Percentiles rank a stretch among this genome's conserved stretches.
phyloP scores from a whole-genome alignment of 768 basidiomycete species.

The Tylopilus rubrobrunneus region DNA sequence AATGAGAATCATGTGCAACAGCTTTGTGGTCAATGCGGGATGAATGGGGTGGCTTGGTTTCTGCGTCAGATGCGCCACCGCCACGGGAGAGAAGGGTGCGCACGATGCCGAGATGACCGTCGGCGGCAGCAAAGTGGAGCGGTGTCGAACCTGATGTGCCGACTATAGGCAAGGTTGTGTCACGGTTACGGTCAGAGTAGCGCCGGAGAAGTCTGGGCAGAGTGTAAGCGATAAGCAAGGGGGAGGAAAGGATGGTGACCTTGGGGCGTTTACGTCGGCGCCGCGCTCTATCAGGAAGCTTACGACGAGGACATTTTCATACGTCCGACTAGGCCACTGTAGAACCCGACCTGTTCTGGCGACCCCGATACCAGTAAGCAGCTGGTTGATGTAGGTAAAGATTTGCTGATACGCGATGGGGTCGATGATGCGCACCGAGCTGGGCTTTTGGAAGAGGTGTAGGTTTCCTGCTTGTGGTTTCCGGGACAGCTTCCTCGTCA shows the following conservation, averaged over 20 bases:
- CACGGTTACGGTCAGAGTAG: constrained; percentile 68
- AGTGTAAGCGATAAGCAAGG: constrained; percentile 8
- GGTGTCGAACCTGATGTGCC: constrained; percentile 89
- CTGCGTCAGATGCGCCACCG: constrained; percentile 38
- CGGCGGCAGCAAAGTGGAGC: constrained; percentile 95
- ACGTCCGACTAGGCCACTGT: constrained; percentile 50
- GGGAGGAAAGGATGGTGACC: constrained; percentile 44
- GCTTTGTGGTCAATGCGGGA: constrained; percentile 15
- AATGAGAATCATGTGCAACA: constrained; percentile 2
- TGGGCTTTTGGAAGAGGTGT: constrained; percentile 41
- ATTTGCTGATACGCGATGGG: constrained; percentile 62
- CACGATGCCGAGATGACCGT: constrained; percentile 80
- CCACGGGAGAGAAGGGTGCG: constrained; percentile 79
- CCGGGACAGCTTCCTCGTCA: background rate
- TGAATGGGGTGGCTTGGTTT: constrained; percentile 18
- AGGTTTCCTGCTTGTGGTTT: background rate
- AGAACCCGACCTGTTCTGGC: constrained; percentile 33
- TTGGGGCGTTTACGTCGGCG: constrained; percentile 96
- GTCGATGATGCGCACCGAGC: constrained; percentile 46
- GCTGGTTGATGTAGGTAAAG: constrained; percentile 64
- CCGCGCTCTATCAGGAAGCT: constrained; percentile 86
- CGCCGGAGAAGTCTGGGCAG: constrained; percentile 58
- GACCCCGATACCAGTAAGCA: constrained; percentile 49
- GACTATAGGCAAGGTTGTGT: constrained; percentile 64
- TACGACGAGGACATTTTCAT: constrained; percentile 71